Evolutionary conservation across 306 rosid species (phyloP).

Genomic region (Prunus persica): Prunus_persica_NCBIv2 NC_034013.1:731001-731500

Average conservation of each 20-base stretch:
- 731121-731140: not conserved
- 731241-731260: constrained; percentile 81
- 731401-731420: constrained; percentile 88
- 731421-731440: constrained; percentile 80
- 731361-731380: not conserved
- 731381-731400: constrained; percentile 12
- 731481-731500: constrained; percentile 62
- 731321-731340: constrained; percentile 24
- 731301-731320: constrained; percentile 87
- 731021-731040: not conserved
- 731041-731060: not conserved
- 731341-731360: constrained; percentile 6
- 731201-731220: not conserved
- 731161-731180: not conserved
- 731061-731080: not conserved
- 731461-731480: constrained; percentile 61
- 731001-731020: not conserved
- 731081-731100: not conserved
- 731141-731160: not conserved
- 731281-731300: constrained; percentile 83
- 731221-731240: constrained; percentile 24
- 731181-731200: not conserved
- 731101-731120: not conserved
- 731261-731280: constrained; percentile 65
- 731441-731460: constrained; percentile 67